Evolutionary conservation across 2,329 filamentous ascomycete species (phyloP).

Genomic region (Dothiorella sarmentorum): DNA sequence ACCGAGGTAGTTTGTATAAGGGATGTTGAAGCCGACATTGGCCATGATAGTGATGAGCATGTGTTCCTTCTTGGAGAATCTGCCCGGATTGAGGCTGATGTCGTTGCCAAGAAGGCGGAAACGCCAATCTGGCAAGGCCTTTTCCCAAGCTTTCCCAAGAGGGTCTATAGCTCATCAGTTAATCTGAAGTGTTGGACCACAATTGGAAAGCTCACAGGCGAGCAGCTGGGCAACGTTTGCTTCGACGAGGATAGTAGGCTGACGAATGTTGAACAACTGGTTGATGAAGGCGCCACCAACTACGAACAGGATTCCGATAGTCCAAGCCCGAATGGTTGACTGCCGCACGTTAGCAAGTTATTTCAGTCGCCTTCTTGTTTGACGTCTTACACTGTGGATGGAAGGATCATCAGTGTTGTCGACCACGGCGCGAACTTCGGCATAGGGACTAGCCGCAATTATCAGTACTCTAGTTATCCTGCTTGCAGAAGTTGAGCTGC

Average conservation of each 20-base stretch:
- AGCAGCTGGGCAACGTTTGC: constrained; percentile 62
- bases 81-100: constrained; percentile 19
- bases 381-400: constrained; percentile 25
- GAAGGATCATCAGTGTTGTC: constrained; percentile 21
- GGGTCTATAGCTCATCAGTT: constrained; percentile 57
- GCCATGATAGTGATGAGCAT: constrained; percentile 65
- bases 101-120: constrained; percentile 17
- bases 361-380: background rate
- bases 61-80: constrained; percentile 22
- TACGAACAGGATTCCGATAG: constrained; percentile 45
- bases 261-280: constrained; percentile 61
- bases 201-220: constrained; percentile 53
- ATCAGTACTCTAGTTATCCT: background rate
- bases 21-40: constrained; percentile 42
- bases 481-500: background rate
- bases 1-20: constrained; percentile 50
- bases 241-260: constrained; percentile 59
- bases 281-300: constrained; percentile 49
- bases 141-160: constrained; percentile 34
- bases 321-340: constrained; percentile 44
- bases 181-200: background rate
- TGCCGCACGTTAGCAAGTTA: background rate
- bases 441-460: constrained; percentile 18
- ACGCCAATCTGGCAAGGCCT: constrained; percentile 6
- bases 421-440: constrained; percentile 21